Conservation (phyloP, 2,329 filamentous ascomycete species). For the Ilyonectria robusta region DNA sequence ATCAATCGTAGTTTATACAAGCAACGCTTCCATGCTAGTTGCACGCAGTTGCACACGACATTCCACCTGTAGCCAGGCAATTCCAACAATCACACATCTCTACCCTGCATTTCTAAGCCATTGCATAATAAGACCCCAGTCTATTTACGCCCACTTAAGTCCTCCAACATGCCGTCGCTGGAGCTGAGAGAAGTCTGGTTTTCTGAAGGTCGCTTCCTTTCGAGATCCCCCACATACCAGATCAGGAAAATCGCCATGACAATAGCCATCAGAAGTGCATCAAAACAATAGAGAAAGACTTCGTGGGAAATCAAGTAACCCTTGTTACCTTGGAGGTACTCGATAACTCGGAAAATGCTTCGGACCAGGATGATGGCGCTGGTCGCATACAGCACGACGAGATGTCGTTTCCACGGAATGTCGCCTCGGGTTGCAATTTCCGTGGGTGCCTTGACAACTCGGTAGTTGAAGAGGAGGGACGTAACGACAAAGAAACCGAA, state of each 20-base stretch:
- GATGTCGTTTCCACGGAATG: slow-evolving; percentile 50
- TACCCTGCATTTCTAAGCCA: no score
- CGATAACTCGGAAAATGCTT: slow-evolving; percentile 62
- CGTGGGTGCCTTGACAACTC: background rate
- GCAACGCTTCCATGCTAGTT: no score
- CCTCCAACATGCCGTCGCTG: no score
- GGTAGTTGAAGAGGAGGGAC: slow-evolving; percentile 5
- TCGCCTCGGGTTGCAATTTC: background rate
- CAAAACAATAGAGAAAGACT: slow-evolving; percentile 59
- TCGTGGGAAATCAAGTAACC: slow-evolving; percentile 60
- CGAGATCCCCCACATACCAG: slow-evolving; percentile 40
- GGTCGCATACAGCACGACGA: slow-evolving; percentile 51
- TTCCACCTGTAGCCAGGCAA: no score
- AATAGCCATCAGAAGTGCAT: slow-evolving; percentile 57
- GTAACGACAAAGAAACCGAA: slow-evolving; percentile 55
- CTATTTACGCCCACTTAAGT: no score
- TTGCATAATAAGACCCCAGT: no score
- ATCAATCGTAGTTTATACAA: no score
- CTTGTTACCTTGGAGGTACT: slow-evolving; percentile 60
- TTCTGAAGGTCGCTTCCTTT: background rate
- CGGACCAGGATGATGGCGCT: slow-evolving; percentile 61
- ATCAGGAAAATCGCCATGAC: slow-evolving; percentile 57
- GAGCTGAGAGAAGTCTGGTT: no score
- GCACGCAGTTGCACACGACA: no score
- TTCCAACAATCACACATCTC: no score